Evolutionary conservation across 2,329 filamentous ascomycete genomes (phyloP).

Genomic region (Pseudocercospora musae): DNA sequence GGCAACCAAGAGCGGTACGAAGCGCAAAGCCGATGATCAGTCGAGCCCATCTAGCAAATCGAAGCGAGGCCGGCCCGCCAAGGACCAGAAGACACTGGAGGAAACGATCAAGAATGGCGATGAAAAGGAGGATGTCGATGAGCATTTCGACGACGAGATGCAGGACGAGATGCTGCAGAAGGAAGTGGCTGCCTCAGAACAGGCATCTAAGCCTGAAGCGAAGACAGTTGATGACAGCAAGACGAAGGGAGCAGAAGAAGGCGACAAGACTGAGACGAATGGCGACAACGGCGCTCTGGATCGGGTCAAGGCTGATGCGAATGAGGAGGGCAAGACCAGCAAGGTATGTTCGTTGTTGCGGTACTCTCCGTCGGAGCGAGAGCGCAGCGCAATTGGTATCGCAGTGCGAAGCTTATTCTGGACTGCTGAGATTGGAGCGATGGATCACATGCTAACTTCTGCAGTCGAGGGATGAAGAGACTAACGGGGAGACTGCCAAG

Average conservation of each 20-base stretch:
- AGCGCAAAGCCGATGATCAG: slow-evolving; percentile 18
- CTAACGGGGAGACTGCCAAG: slow-evolving; percentile 18
- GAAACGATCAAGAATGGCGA: slow-evolving; percentile 37
- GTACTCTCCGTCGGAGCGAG: too few species aligned
- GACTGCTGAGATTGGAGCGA: too few species aligned
- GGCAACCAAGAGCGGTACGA: slow-evolving; percentile 11
- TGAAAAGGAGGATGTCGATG: slow-evolving; percentile 13
- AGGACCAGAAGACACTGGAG: slow-evolving; percentile 54
- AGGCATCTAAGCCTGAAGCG: slow-evolving; percentile 22
- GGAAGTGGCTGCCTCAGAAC: slow-evolving; percentile 29
- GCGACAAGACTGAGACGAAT: slow-evolving; percentile 7
- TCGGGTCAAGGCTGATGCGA: slow-evolving; percentile 31
- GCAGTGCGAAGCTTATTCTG: too few species aligned
- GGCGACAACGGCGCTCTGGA: slow-evolving; percentile 28
- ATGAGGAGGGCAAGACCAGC: slow-evolving; percentile 29
- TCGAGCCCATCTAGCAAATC: slow-evolving; percentile 38
- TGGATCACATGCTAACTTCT: not conserved
- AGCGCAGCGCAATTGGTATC: too few species aligned
- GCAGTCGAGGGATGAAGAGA: slow-evolving; percentile 3
- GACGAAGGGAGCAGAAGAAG: not conserved
- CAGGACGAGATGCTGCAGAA: slow-evolving; percentile 22
- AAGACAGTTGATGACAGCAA: not conserved
- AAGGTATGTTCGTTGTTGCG: slow-evolving; percentile 18
- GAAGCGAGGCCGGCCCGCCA: slow-evolving; percentile 38
- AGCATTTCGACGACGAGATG: slow-evolving; percentile 30